Evolutionary conservation across 2,329 filamentous ascomycete genomes (phyloP).

Genomic region (Penicillium expansum): DNA sequence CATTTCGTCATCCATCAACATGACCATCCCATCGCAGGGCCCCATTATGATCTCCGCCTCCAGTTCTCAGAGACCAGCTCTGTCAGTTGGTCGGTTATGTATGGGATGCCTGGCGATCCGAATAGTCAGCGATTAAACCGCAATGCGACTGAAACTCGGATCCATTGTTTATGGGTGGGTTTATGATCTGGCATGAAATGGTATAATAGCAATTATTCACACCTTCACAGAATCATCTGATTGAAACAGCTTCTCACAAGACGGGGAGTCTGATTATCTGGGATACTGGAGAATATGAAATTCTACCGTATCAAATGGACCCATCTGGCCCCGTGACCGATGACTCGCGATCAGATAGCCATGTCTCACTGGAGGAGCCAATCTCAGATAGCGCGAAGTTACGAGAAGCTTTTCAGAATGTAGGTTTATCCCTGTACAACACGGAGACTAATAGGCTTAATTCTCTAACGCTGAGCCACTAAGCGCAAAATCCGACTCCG

Average conservation of each 20-base stretch:
- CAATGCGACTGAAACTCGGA: constrained; percentile 61
- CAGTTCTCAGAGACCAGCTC: constrained; percentile 68
- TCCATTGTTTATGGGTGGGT: constrained; percentile 59
- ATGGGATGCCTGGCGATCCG: constrained; percentile 58
- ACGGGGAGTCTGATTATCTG: constrained; percentile 62
- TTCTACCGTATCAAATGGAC: constrained; percentile 48
- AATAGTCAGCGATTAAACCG: constrained; percentile 55
- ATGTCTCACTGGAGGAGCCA: constrained; percentile 1
- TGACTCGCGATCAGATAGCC: constrained; percentile 21
- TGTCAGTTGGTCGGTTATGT: constrained; percentile 63
- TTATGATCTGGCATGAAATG: background rate
- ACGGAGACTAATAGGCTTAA: background rate
- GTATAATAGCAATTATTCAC: background rate
- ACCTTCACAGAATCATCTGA: constrained; percentile 54
- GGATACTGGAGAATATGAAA: constrained; percentile 60
- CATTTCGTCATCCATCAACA: constrained; percentile 73
- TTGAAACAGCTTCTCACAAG: constrained; percentile 55
- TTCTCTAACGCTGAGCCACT: background rate
- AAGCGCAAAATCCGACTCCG: constrained; percentile 57
- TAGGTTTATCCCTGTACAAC: constrained; percentile 12
- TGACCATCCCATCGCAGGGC: constrained; percentile 67
- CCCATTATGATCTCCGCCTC: constrained; percentile 67
- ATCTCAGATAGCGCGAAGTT: constrained; percentile 47
- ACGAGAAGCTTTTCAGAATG: constrained; percentile 50
- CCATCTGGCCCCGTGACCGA: constrained; percentile 38